Conservation (phyloP, 805 yeast species). For the Candida awuae region DNA sequence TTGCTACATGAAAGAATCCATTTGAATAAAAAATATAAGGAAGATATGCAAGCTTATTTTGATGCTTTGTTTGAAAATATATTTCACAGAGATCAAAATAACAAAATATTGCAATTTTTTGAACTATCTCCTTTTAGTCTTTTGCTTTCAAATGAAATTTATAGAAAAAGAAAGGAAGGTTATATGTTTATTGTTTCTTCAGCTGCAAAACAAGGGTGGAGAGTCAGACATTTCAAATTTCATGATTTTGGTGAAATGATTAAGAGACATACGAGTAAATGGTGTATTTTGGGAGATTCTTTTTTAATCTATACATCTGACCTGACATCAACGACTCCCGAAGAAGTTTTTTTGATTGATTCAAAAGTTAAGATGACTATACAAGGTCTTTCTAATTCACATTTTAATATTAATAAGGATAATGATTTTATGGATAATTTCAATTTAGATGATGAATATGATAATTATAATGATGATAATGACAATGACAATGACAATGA, state of each 20-base stretch:
- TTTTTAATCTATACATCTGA: conserved; percentile 82
- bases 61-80: conserved; percentile 50
- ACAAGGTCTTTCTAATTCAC: conserved; percentile 32
- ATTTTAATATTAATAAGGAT: conserved; percentile 11
- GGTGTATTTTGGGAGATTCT: conserved; percentile 83
- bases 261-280: conserved; percentile 80
- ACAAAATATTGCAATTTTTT: conserved; percentile 74
- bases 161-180: conserved; percentile 86
- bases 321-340: conserved; percentile 75
- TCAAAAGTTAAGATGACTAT: conserved; percentile 48
- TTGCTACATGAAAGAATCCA: conserved; percentile 5
- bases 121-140: conserved; percentile 88
- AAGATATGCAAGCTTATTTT: conserved; percentile 58
- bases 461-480: conserved; percentile 21
- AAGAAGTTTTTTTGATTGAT: conserved; percentile 91
- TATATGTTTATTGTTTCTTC: conserved; percentile 69
- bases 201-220: conserved; percentile 90
- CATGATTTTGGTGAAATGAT: conserved; percentile 82
- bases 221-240: conserved; percentile 80
- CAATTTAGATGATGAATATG: conserved; percentile 6
- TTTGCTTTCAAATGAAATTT: conserved; percentile 70
- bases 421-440: conserved; percentile 13
- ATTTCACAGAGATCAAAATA: conserved; percentile 71
- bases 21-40: conserved; percentile 29
- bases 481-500: conserved; percentile 37